A percentile compares a stretch with the other conserved stretches of the same genome.
phyloP scores from a whole-genome alignment of 345 rosid genomes.

The Eucalyptus cloeziana region DNA sequence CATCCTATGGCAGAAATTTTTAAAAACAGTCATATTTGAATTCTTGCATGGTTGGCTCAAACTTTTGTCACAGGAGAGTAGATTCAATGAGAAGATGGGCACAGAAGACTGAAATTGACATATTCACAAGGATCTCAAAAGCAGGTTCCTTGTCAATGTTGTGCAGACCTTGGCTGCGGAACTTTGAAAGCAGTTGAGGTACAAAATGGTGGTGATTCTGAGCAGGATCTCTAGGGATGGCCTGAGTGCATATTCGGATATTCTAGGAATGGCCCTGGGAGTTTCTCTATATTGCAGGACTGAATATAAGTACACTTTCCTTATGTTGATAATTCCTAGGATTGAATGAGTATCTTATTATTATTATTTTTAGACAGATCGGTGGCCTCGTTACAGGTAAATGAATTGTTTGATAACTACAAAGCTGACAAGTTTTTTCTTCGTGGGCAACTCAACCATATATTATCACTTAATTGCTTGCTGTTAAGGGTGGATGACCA shows the following conservation, averaged over 20 bases:
- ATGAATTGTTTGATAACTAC: not conserved
- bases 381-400: not conserved
- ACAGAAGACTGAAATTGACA: not conserved
- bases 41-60: not conserved
- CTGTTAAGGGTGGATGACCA: not conserved
- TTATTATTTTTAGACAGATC: not conserved
- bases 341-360: not conserved
- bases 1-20: not conserved
- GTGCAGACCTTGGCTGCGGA: not conserved
- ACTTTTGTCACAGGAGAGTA: not conserved
- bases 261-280: not conserved
- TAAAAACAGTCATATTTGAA: not conserved
- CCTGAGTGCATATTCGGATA: conserved; percentile 12
- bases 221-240: conserved; percentile 1
- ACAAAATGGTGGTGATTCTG: conserved; percentile 9
- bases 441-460: not conserved
- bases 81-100: not conserved
- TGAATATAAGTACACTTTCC: not conserved
- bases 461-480: not conserved
- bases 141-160: not conserved
- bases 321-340: not conserved
- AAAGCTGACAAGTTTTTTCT: not conserved
- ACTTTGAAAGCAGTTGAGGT: not conserved
- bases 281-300: not conserved
- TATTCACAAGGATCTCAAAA: not conserved